Evolutionary conservation across 371 early-diverging fungal genomes (phyloP).

Genomic region (Syncephalastrum contaminatum): DNA sequence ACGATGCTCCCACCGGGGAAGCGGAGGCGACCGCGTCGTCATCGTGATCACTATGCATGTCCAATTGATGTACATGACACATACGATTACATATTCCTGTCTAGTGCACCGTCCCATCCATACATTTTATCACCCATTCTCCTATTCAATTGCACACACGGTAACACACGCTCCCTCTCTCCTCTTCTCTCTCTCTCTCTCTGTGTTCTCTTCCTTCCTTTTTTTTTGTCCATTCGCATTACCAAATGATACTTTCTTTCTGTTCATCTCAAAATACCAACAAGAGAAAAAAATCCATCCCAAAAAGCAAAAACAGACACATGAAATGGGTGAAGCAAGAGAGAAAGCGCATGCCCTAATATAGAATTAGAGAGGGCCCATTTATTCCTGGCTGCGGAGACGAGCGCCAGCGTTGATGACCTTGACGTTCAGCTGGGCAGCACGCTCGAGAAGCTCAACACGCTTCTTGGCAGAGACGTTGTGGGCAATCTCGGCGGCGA

Average conservation of each 20-base stretch:
- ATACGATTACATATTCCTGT: no score
- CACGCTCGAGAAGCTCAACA: conserved; percentile 93
- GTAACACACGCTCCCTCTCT: background rate
- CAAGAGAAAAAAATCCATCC: background rate
- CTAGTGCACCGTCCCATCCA: background rate
- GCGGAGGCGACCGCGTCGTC: no score
- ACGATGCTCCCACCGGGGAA: no score
- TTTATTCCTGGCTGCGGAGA: conserved; percentile 84
- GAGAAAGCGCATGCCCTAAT: background rate
- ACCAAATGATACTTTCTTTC: conserved; percentile 1
- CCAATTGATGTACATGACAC: no score
- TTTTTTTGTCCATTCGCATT: conserved; percentile 6
- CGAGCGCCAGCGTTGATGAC: conserved; percentile 96
- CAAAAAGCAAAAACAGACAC: conserved; percentile 1
- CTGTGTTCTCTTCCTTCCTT: background rate
- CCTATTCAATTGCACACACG: background rate
- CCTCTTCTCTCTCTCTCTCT: background rate
- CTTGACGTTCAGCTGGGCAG: conserved; percentile 95
- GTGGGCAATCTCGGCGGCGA: conserved; percentile 98
- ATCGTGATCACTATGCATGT: no score
- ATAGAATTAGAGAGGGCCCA: conserved; percentile 1
- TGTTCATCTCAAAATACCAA: no score
- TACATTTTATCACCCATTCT: background rate
- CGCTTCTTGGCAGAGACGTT: conserved; percentile 96
- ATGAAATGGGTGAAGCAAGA: no score